Percentiles rank a stretch among this genome's conserved stretches.
These are phyloP conservation scores for Vanrija sp. DNA, from an alignment of 1,284 basidiomycete genomes.

Conservation along the genomic window DNA sequence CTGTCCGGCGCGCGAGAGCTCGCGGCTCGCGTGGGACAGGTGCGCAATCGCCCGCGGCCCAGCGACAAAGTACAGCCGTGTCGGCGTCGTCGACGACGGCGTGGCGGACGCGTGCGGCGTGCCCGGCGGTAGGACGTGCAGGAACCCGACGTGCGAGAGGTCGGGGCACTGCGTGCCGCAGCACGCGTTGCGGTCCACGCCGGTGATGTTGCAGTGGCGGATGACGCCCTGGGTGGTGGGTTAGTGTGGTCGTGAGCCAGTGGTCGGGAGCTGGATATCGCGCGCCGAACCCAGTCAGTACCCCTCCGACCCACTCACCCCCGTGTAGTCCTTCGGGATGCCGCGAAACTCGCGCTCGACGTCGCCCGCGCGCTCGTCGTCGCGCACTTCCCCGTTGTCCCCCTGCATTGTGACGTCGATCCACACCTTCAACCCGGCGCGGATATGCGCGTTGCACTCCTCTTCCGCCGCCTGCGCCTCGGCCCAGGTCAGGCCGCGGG, in stretches of 20 bases:
- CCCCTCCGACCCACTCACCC: conserved; percentile 30
- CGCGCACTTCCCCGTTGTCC: neutral
- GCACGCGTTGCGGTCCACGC: conserved; percentile 73
- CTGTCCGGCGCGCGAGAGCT: conserved; percentile 58
- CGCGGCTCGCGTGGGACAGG: conserved; percentile 57
- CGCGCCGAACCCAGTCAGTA: no score
- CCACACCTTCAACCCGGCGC: conserved; percentile 30
- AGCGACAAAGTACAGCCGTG: conserved; percentile 72
- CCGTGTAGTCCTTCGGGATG: conserved; percentile 51
- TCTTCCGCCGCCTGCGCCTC: conserved; percentile 64
- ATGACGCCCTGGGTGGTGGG: conserved; percentile 58
- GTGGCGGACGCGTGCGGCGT: conserved; percentile 51
- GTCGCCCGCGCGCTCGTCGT: conserved; percentile 22
- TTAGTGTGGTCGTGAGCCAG: neutral
- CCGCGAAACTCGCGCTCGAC: conserved; percentile 65
- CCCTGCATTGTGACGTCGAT: conserved; percentile 38
- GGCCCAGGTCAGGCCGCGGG: conserved; percentile 61
- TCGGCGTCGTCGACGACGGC: conserved; percentile 55
- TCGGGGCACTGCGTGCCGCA: conserved; percentile 69
- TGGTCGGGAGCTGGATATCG: no score
- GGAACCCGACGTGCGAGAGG: conserved; percentile 35
- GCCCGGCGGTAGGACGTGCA: conserved; percentile 47
- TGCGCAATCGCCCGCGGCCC: conserved; percentile 68
- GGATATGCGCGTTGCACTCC: conserved; percentile 62
- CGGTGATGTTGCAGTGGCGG: conserved; percentile 73